Evolutionary conservation across 306 rosid genomes (phyloP).

Genomic region (Quercus alba): DNA sequence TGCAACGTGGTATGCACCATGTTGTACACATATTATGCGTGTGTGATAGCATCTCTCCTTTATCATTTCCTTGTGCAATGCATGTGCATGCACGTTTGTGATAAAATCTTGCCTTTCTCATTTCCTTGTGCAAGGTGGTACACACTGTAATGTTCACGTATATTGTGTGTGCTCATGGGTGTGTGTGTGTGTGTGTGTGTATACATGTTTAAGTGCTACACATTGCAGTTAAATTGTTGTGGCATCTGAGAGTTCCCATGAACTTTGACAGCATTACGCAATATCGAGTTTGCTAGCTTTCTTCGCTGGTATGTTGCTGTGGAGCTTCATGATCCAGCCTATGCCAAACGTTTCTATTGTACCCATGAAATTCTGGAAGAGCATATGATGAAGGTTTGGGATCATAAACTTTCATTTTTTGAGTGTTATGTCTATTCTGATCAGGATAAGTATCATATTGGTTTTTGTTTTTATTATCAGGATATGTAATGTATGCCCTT

Average conservation of each 20-base stretch:
- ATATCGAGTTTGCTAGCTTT: conserved; percentile 96
- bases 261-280: conserved; percentile 66
- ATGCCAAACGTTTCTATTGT: conserved; percentile 91
- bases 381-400: conserved; percentile 89
- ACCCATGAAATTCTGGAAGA: conserved; percentile 91
- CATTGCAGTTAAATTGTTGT: conserved; percentile 26
- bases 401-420: conserved; percentile 19
- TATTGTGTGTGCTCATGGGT: neutral
- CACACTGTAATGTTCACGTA: no score
- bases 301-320: conserved; percentile 99
- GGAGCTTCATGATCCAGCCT: conserved; percentile 91
- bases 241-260: conserved; percentile 33
- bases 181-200: conserved; percentile 22
- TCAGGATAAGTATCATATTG: neutral
- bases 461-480: neutral
- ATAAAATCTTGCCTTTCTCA: no score
- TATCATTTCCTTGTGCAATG: no score
- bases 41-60: neutral
- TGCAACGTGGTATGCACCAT: conserved; percentile 72
- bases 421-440: conserved; percentile 5
- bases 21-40: neutral
- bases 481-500: neutral
- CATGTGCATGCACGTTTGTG: no score
- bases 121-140: no score
- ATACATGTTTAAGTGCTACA: conserved; percentile 22